Base-by-base conservation (phyloP, 345 rosid genomes). In the Viola odorata region DNA sequence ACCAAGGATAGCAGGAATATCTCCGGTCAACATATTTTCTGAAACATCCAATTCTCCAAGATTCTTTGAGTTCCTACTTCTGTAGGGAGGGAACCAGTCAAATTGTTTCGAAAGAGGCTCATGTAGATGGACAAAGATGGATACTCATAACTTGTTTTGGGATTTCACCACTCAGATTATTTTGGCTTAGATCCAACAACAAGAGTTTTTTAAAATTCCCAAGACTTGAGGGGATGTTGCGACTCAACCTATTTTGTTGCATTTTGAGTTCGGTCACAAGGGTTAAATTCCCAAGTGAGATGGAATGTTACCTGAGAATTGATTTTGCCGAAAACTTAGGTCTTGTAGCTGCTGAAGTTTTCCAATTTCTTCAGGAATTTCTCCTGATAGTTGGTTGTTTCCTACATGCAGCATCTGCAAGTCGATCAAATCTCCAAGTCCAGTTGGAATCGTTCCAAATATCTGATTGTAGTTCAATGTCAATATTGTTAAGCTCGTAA, bases 291-390 rank as follows among this genome's bases (percentile, higher is more conserved):
- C 70, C 70, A 3, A 66, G 41, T 8, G 63, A 66, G 70, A 12
- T 11, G 63, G 63, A 36, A 66, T 50, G 8, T 32, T 51, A n/a
- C 70, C 63, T 3, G 37, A 57, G 7, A 66, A 58, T 51, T 15
- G 16, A 16, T 58, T 66, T 17, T 44, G 6, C 0, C 5, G 15
- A 5, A 58, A 44, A 23, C 4, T 12, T 37, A 66, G 15, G 1
- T 23, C 15, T n/a, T n/a, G 14, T 5, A 66, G 57, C 0, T 32
- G 17, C 17, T 23, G 7, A 11, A 58, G 41, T 23, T 57, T 41
- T 57, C 70, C 70, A n/a, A 66, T 58, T 41, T 58, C 70, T 3
- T 57, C 63, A 50, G 63, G 58, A 58, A 66, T 57, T 3, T 13
- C 15, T 13, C 63, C 51, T 32, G 37, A 5, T 2, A 66, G 41